A percentile compares a stretch with the other conserved stretches of the same genome.
Conservation (phyloP, 1,284 basidiomycete species). For the Fomitopsis palustris region DNA sequence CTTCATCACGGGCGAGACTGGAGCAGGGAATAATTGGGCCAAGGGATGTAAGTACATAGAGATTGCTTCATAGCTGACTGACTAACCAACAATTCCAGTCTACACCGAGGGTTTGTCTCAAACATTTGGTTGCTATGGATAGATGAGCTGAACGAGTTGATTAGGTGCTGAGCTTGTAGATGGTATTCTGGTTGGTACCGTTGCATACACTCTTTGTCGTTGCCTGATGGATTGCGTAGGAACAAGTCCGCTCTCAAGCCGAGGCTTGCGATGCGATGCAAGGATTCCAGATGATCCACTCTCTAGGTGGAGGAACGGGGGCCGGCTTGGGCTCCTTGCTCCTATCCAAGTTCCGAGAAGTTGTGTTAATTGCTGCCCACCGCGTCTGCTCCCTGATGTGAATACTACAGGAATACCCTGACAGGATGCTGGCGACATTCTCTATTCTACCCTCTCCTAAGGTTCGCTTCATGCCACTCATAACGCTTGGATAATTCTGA, state of each 20-base stretch:
- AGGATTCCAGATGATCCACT: slow-evolving; percentile 93
- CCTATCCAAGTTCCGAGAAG: slow-evolving; percentile 83
- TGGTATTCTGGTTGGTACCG: slow-evolving; percentile 58
- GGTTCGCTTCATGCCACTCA: slow-evolving; percentile 32
- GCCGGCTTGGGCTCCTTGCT: slow-evolving; percentile 84
- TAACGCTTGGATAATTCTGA: neutral
- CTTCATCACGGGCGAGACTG: slow-evolving; percentile 67
- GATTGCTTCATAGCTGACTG: neutral
- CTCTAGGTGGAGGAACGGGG: slow-evolving; percentile 91
- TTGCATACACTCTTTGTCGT: neutral
- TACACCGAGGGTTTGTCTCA: slow-evolving; percentile 76
- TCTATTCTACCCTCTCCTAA: slow-evolving; percentile 91
- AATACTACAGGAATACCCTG: slow-evolving; percentile 74
- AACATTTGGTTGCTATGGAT: neutral
- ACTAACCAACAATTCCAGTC: slow-evolving; percentile 36
- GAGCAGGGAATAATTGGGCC: slow-evolving; percentile 94
- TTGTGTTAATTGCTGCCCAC: slow-evolving; percentile 34
- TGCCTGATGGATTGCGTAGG: slow-evolving; percentile 34
- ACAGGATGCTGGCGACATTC: slow-evolving; percentile 93
- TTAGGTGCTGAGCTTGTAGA: slow-evolving; percentile 91
- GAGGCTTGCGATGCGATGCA: slow-evolving; percentile 87
- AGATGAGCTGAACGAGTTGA: neutral
- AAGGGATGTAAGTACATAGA: slow-evolving; percentile 74
- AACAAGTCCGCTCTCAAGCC: slow-evolving; percentile 69
- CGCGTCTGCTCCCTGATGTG: slow-evolving; percentile 28